Percentiles rank a stretch among this genome's conserved stretches.
Conservation (phyloP, 306 rosid genomes). For the Ormosia semicastrata region DNA sequence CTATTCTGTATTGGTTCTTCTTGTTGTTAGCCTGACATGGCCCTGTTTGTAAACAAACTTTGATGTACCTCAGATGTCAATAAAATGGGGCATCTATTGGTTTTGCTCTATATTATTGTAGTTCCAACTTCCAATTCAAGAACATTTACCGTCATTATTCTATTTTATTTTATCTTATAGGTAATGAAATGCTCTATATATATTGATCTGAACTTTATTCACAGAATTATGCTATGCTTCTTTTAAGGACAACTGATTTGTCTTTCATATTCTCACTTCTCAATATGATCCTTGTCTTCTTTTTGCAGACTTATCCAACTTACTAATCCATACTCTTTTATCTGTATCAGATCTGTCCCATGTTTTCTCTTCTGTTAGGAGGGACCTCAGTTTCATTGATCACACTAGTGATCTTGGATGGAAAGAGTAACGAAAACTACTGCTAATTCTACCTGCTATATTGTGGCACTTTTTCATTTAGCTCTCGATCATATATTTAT, state of each 20-base stretch:
- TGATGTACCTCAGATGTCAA: background rate
- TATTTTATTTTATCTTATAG: background rate
- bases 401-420: slow-evolving; percentile 87
- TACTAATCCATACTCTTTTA: slow-evolving; percentile 15
- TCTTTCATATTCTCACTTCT: background rate
- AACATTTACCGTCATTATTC: background rate
- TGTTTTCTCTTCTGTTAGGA: slow-evolving; percentile 69
- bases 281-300: slow-evolving; percentile 1
- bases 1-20: background rate
- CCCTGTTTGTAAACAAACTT: background rate
- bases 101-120: background rate
- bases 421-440: slow-evolving; percentile 69
- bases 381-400: slow-evolving; percentile 78
- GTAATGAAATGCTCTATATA: background rate
- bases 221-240: background rate
- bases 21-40: background rate
- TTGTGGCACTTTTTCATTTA: background rate
- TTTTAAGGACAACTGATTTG: background rate
- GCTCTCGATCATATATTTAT: slow-evolving; percentile 21
- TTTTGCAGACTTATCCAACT: background rate
- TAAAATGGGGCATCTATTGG: background rate
- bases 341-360: slow-evolving; percentile 69
- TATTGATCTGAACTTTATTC: background rate
- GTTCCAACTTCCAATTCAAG: background rate
- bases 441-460: slow-evolving; percentile 10